Conservation (phyloP, 768 basidiomycete species). For the Rhizopogon vesiculosus region DNA sequence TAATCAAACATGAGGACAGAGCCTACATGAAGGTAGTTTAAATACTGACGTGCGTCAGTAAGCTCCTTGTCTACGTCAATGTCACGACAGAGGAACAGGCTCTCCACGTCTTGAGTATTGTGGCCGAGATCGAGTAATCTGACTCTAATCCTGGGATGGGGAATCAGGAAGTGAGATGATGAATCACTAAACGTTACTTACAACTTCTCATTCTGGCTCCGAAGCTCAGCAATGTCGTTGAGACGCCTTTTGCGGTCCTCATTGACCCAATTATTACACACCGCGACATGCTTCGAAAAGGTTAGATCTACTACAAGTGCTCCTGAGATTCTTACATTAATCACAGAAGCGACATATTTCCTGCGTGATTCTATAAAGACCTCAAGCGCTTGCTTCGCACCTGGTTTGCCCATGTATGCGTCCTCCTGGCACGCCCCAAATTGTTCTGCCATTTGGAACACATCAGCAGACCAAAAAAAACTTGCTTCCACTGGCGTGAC, state of each 20-base stretch:
- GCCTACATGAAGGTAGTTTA: background rate
- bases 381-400: slow-evolving; percentile 21
- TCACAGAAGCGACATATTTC: slow-evolving; percentile 4
- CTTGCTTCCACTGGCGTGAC: slow-evolving; percentile 18
- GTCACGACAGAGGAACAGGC: background rate
- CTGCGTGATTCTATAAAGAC: slow-evolving; percentile 17
- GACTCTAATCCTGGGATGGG: background rate
- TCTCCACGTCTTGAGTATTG: background rate
- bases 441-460: slow-evolving; percentile 16
- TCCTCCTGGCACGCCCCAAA: slow-evolving; percentile 13
- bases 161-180: background rate
- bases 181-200: background rate
- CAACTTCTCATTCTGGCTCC: background rate
- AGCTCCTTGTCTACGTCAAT: background rate
- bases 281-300: background rate
- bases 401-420: slow-evolving; percentile 12
- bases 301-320: background rate
- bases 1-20: background rate
- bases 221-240: background rate
- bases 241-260: background rate
- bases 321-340: background rate
- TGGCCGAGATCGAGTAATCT: background rate
- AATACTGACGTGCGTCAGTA: background rate
- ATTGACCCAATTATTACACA: background rate
- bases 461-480: slow-evolving; percentile 32